Evolutionary conservation across 331 rosid genomes (phyloP).

Genomic region (Dryas integrifolia): DNA sequence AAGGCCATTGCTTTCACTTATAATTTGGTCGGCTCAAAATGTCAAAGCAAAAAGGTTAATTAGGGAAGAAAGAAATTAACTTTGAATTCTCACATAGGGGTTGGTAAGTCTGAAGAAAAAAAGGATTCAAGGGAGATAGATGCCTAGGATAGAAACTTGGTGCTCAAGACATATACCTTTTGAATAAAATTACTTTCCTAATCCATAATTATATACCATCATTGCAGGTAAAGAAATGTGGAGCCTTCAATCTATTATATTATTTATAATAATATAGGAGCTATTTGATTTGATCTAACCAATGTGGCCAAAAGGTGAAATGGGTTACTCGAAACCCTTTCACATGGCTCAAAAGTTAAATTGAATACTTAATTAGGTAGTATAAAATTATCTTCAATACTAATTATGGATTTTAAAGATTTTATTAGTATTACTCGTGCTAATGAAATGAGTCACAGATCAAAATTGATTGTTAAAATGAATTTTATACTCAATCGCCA

Average conservation of each 20-base stretch:
- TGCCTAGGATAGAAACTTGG: neutral
- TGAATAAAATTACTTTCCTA: constrained; percentile 10
- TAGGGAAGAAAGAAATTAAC: neutral
- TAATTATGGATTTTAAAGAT: neutral
- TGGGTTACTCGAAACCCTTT: neutral
- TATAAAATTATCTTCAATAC: no score
- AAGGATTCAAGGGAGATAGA: neutral
- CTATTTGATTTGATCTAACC: constrained; percentile 3
- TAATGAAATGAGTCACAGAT: no score
- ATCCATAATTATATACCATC: constrained; percentile 6
- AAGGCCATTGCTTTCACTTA: constrained; percentile 17
- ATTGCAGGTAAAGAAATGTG: constrained; percentile 11
- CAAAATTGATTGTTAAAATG: no score
- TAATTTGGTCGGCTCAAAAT: constrained; percentile 12
- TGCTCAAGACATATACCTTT: neutral
- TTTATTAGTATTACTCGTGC: neutral
- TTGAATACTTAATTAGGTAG: no score
- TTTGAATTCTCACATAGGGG: neutral
- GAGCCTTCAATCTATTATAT: neutral
- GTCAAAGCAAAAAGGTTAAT: constrained; percentile 7
- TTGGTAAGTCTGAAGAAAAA: neutral
- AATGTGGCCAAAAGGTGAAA: constrained; percentile 1
- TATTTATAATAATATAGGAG: neutral
- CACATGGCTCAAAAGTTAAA: neutral
- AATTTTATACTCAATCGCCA: no score